These are phyloP conservation scores for Aotearoamyces nothofagi DNA, from an alignment of 2,329 filamentous ascomycete genomes.

Conservation along the genomic window DNA sequence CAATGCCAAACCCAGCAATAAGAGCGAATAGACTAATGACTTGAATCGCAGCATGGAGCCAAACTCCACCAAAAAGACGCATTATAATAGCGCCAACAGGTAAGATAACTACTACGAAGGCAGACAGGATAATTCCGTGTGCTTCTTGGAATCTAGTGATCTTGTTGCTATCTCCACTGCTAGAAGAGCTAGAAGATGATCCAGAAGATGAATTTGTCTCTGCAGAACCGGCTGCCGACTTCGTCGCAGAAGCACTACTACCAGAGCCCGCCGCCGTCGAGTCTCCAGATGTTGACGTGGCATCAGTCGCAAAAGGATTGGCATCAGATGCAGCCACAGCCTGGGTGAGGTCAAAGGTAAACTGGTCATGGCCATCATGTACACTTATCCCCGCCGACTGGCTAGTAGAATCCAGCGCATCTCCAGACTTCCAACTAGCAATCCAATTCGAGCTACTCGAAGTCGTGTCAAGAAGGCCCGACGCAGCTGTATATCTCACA, in stretches of 20 bases:
- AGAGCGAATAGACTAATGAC: conserved; percentile 38
- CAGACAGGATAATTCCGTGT: conserved; percentile 42
- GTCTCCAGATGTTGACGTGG: conserved; percentile 1
- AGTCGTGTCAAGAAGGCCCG: conserved; percentile 32
- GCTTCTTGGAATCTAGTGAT: conserved; percentile 13
- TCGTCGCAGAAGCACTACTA: neutral
- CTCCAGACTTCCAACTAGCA: conserved; percentile 28
- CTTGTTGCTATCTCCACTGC: neutral
- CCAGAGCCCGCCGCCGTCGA: conserved; percentile 1
- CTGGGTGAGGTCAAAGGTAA: conserved; percentile 27
- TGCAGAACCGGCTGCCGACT: neutral
- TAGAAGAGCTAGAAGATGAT: too few relatives aligned
- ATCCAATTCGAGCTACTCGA: conserved; percentile 31
- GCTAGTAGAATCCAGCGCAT: conserved; percentile 30
- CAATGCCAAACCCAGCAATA: conserved; percentile 36
- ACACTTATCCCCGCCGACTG: conserved; percentile 25
- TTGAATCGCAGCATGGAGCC: conserved; percentile 40
- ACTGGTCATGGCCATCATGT: conserved; percentile 23
- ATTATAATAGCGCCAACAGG: conserved; percentile 46
- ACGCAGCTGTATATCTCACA: conserved; percentile 28
- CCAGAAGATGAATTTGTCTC: neutral
- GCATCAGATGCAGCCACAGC: conserved; percentile 29
- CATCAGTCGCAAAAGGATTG: conserved; percentile 11
- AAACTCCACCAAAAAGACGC: conserved; percentile 26
- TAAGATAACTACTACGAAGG: conserved; percentile 42